Evolutionary conservation across 495 filamentous ascomycete species (phyloP), one percentile per base, ranked within the genome.

Genomic region (Penicillium canescens): DNA sequence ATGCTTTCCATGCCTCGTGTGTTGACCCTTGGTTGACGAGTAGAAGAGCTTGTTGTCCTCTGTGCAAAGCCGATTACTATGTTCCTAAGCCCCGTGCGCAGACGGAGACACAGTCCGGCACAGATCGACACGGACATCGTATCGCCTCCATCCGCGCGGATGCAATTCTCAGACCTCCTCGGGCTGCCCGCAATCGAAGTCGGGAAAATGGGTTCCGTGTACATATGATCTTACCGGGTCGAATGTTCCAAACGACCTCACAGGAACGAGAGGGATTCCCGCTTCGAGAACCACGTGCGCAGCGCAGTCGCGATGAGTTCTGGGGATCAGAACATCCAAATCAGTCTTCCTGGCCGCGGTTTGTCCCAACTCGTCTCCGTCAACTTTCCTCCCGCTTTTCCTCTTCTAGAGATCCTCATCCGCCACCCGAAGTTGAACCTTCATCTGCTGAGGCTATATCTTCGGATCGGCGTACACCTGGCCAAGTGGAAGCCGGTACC

Each of bases 41-140:
- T 61, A 80, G 94, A 56, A 84, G 92, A 54, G 95, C 94, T 11
- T 96, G 94, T 70, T 99, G 95, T 69, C 95, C 95, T 44, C 83
- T 98, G 40, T 98, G 94, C 77, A 99, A 99, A 74, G 86, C 90
- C 11, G 92, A 97, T 57, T 98, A 97, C 70, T 98, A 95, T 68
- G 83, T 89, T 34, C 91, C 92, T 0, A 96, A 96, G 65, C 89
- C 89, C 16, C 87, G 88, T 75, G 24, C 59, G 12, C 58, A 65
- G 24, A 42, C 52, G 6, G 64, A 67, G 34, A 41, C 45, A 21
- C 18, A 46, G 12, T 40, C 59, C 8, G 31, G 28, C 23, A 35
- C 46, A 16, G 61, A 64, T 38, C 64, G 61, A 1, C 54, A 57
- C 26, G 64, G 55, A 21, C 59, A 51, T 43, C 58, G 51, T 39